Percentiles rank a stretch among this genome's conserved stretches.
phyloP scores from a whole-genome alignment of 805 yeast species.

The Ogataea thermomethanolica region DNA sequence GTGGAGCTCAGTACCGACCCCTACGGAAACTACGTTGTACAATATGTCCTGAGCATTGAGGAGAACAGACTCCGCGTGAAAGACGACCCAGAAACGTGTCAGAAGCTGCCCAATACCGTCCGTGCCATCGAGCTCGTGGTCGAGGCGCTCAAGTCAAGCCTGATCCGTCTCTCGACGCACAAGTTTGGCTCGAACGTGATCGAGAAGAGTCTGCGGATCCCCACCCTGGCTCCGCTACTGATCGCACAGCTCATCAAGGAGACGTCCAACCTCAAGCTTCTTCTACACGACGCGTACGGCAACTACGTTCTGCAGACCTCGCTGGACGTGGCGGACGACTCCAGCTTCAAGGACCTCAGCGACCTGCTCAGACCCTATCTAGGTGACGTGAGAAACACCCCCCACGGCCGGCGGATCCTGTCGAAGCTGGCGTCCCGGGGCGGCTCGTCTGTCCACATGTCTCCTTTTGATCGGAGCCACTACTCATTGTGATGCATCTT shows the following conservation, averaged over 20 bases:
- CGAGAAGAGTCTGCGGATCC: conserved; percentile 51
- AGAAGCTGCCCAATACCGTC: conserved; percentile 29
- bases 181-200: conserved; percentile 60
- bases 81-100: conserved; percentile 23
- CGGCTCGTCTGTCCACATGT: conserved; percentile 21
- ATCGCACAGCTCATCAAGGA: conserved; percentile 40
- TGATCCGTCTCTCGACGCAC: conserved; percentile 47
- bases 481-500: conserved; percentile 16
- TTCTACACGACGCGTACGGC: conserved; percentile 57
- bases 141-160: conserved; percentile 27
- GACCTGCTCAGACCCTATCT: conserved; percentile 67
- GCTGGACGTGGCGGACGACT: conserved; percentile 50
- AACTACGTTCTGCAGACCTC: conserved; percentile 59
- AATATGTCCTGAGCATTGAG: conserved; percentile 64
- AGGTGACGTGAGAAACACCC: conserved; percentile 79
- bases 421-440: conserved; percentile 47
- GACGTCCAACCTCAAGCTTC: conserved; percentile 34
- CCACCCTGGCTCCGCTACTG: conserved; percentile 42
- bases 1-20: conserved; percentile 80
- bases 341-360: conserved; percentile 53
- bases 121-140: conserved; percentile 30
- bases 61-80: conserved; percentile 32
- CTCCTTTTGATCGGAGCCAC: conserved; percentile 6
- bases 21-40: conserved; percentile 95
- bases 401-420: conserved; percentile 92